Percentiles rank a stretch among this genome's conserved stretches.
phyloP scores from a whole-genome alignment of 768 basidiomycete species.

The Suillus variegatus region DNA sequence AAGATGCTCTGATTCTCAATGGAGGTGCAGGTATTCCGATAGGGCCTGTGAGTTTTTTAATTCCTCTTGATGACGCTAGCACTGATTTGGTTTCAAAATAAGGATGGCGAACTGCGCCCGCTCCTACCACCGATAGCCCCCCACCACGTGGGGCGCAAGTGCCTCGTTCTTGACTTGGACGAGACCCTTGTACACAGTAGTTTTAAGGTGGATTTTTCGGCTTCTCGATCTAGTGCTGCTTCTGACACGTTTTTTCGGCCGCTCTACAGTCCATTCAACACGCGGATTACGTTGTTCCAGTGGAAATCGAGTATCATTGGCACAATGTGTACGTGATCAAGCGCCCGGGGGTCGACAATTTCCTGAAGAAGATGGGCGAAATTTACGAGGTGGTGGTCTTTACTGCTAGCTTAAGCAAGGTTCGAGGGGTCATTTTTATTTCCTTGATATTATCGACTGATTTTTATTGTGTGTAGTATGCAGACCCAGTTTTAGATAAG shows the following conservation, averaged over 20 bases:
- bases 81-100: slow-evolving; percentile 3
- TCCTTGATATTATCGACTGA: slow-evolving; percentile 11
- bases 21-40: slow-evolving; percentile 96
- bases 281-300: slow-evolving; percentile 98
- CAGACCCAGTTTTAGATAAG: slow-evolving; percentile 97
- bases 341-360: slow-evolving; percentile 96
- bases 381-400: slow-evolving; percentile 98
- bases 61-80: slow-evolving; percentile 4
- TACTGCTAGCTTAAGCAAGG: slow-evolving; percentile 97
- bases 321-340: slow-evolving; percentile 99
- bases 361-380: slow-evolving; percentile 97
- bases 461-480: slow-evolving; percentile 62
- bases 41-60: slow-evolving; percentile 67
- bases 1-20: slow-evolving; percentile 83
- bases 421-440: slow-evolving; percentile 32
- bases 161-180: slow-evolving; percentile 94
- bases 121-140: slow-evolving; percentile 83
- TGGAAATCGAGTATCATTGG: slow-evolving; percentile 97
- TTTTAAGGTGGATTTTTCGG: slow-evolving; percentile 75
- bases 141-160: slow-evolving; percentile 87
- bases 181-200: slow-evolving; percentile 97
- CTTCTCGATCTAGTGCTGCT: slow-evolving; percentile 2
- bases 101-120: slow-evolving; percentile 89
- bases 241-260: slow-evolving; percentile 17
- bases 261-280: slow-evolving; percentile 77